Base-by-base conservation (phyloP, 495 filamentous ascomycete species). In the Apodospora peruviana region DNA sequence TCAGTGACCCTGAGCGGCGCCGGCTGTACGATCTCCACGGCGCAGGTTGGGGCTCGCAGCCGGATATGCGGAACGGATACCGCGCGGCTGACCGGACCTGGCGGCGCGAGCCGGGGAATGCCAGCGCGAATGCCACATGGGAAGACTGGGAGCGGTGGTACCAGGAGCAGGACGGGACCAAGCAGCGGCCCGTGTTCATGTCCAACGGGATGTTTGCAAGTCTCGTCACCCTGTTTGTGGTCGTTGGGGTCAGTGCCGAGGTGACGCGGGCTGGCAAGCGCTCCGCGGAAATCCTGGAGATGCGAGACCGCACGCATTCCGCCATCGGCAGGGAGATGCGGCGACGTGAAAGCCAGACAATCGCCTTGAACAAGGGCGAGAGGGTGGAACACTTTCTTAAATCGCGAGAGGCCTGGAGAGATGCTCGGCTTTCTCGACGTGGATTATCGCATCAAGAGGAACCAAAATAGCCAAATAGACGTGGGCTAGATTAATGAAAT, bases 141-240 rank as follows among this genome's bases (percentile, higher is more conserved):
- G 93, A 98, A 60, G 94, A 98, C 62, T 98, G 94, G 93, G 91
- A 98, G 69, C 76, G 75, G 35, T 98, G 87, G 86, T 80, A 88
- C 56, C 71, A 80, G 19, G 72, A 80, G 27, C 61, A 60, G 23
- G 64, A 73, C 35, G 73, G 75, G 36, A 65, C 59, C 32, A 68
- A 77, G 36, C 79, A 84, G 40, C 65, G 79, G 40, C 77, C 85
- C n/a, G 61, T 84, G 32, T 86, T 78, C 57, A 71, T 86, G 50
- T 86, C 84, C 27, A 93, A 95, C 55, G 71, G 77, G 16, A 77
- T 77, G n/a, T 96, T 98, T 58, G 66, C 84, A 14, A 64, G 70
- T 5, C 64, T 95, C 19, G 62, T 96, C 5, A 69, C 84, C 35
- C 54, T 87, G 10, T 72, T 91, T 5, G 76, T 82, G 17, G 58